A percentile compares a stretch with the other conserved stretches of the same genome.
These are phyloP conservation scores for Alternaria sp. DNA, from an alignment of 2,329 filamentous ascomycete species.

Conservation along the genomic window DNA sequence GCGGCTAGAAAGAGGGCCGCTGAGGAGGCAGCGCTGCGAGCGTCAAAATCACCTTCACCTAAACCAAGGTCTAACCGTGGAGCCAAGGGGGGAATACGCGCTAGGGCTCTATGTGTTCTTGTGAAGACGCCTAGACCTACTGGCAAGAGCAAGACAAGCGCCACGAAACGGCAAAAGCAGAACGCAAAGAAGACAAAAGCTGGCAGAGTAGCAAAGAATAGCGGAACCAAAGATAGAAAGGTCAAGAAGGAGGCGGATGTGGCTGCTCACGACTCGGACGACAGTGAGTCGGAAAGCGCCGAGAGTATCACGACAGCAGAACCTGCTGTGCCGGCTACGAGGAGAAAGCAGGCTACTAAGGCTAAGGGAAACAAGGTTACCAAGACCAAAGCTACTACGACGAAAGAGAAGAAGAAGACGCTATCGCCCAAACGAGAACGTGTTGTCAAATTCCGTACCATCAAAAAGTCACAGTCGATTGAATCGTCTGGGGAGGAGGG, in stretches of 20 bases:
- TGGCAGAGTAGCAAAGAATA: background rate
- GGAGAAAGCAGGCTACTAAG: background rate
- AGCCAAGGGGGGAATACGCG: background rate
- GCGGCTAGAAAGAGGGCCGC: background rate
- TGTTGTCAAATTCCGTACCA: background rate
- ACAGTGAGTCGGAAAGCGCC: background rate
- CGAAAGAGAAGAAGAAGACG: background rate
- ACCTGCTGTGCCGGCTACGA: background rate
- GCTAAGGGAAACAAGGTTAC: background rate
- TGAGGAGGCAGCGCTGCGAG: background rate
- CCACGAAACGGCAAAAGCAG: background rate
- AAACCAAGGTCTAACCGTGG: no score
- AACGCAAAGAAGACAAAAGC: background rate
- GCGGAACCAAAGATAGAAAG: background rate
- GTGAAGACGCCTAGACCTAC: background rate
- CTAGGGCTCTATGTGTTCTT: background rate
- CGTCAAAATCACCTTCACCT: background rate
- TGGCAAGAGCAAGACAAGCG: background rate
- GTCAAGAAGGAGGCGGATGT: background rate
- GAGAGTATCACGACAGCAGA: background rate
- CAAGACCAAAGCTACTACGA: background rate
- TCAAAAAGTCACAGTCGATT: background rate
- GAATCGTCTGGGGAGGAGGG: background rate
- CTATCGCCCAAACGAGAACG: background rate
- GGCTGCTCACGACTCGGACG: background rate